Base-by-base conservation (phyloP, 208 protist genomes). In the Leishmania mexicana region DNA sequence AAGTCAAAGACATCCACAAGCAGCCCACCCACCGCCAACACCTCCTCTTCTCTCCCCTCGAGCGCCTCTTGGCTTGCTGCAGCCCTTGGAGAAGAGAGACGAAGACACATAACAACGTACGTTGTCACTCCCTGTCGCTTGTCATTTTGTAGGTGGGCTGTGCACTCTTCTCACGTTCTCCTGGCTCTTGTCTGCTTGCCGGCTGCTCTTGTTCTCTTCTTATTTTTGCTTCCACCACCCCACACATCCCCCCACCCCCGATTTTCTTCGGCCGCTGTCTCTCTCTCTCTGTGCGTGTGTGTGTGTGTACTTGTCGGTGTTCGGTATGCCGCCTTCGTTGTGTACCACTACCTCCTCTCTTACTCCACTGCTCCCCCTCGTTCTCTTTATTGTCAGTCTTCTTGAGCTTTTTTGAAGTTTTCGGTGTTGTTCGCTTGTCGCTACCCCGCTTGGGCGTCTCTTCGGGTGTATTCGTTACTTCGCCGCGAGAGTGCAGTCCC, bases 281-380 rank as follows among this genome's bases (percentile, higher is more conserved):
- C 6, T 21, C 53, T 65, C 28, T 35, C 45, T 58, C 47, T 0
- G 13, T 54, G 45, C 11, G 45, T 13, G 42, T 45, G 42, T 45
- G 45, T 2, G 45, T 49, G 45, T 49, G 45, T 49, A 6, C 0
- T 8, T 72, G 15, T 49, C 65, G 62, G 62, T 68, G 31, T 31
- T 68, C 15, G 3, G 31, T 24, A 8, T 40, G 31, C 62, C 13
- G 13, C 31, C 28, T 38, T 40, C 19, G 15, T 38, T 58, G 35
- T 78, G 75, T 78, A 58, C 13, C 38, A 78, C 35, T 64, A 67
- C 60, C 71, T 35, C 62, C 73, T 74, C 31, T 80, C 81, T 47
- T 60, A 17, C 65, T 53, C 54, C 38, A 35, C 62, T 68, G 62
- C 62, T 13, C 62, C 28, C 24, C 54, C 62, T 42, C 62, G 62